A percentile compares a stretch with the other conserved stretches of the same genome.
These are phyloP conservation scores for Wickerhamomyces ciferrii DNA, from an alignment of 805 yeast genomes.

Conservation along the genomic window DNA sequence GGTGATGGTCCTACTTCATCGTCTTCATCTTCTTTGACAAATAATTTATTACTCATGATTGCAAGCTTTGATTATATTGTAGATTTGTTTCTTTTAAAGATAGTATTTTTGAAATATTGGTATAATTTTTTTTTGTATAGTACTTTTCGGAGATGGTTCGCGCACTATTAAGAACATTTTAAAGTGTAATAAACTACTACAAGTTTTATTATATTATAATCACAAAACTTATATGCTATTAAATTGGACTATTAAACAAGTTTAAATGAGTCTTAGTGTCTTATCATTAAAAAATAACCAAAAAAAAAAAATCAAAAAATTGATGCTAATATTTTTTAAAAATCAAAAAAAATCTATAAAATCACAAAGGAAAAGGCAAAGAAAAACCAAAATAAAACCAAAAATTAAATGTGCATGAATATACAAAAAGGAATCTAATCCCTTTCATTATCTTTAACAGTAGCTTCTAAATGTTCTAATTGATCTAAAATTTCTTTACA, in stretches of 20 bases:
- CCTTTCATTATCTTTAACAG: conserved; percentile 32
- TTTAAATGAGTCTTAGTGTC: too few species aligned
- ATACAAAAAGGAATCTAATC: conserved; percentile 5
- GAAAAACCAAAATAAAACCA: not conserved
- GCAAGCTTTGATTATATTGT: too few species aligned
- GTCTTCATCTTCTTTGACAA: conserved; percentile 16
- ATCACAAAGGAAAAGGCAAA: not conserved
- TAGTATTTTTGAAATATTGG: too few species aligned
- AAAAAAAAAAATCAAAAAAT: too few species aligned
- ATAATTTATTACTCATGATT: conserved; percentile 7
- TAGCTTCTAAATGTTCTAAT: conserved; percentile 32
- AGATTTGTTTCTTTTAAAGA: too few species aligned
- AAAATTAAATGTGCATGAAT: too few species aligned
- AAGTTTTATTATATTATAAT: too few species aligned
- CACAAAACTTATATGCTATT: too few species aligned
- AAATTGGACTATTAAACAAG: too few species aligned
- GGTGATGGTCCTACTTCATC: conserved; percentile 4
- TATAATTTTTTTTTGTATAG: not conserved
- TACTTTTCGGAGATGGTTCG: not conserved
- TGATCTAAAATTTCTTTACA: conserved; percentile 49
- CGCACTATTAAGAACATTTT: not conserved
- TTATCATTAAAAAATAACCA: too few species aligned
- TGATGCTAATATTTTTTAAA: too few species aligned
- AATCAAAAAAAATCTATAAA: too few species aligned
- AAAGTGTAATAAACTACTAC: not conserved